phyloP scores from a whole-genome alignment of 768 basidiomycete genomes.

The Boletus barrowsii region DNA sequence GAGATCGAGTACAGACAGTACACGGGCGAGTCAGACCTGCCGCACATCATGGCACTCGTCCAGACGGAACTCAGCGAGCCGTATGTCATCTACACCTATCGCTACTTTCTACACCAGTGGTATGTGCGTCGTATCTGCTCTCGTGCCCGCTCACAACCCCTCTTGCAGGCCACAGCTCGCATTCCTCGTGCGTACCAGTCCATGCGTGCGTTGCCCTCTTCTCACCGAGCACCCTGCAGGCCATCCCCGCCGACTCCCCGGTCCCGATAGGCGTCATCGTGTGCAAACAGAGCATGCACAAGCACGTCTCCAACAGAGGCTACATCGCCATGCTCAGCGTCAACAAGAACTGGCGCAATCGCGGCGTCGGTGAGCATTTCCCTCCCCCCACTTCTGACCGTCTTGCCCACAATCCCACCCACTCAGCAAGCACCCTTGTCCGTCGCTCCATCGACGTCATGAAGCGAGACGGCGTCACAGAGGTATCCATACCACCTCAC shows the following conservation, averaged over 20 bases:
- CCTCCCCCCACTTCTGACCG: not conserved
- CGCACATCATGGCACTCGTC: slow-evolving; percentile 81
- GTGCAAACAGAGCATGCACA: slow-evolving; percentile 94
- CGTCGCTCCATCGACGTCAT: slow-evolving; percentile 80
- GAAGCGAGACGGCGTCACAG: slow-evolving; percentile 78
- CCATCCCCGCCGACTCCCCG: slow-evolving; percentile 30
- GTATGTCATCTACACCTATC: slow-evolving; percentile 94
- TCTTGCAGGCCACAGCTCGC: slow-evolving; percentile 79
- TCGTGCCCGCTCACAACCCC: not conserved
- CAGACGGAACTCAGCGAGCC: slow-evolving; percentile 94
- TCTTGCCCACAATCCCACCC: slow-evolving; percentile 2
- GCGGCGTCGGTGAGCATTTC: slow-evolving; percentile 75
- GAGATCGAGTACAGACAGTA: slow-evolving; percentile 66
- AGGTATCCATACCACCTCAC: slow-evolving; percentile 52
- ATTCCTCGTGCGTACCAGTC: slow-evolving; percentile 53
- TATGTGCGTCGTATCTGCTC: slow-evolving; percentile 37
- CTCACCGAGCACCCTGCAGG: slow-evolving; percentile 7
- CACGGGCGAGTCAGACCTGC: slow-evolving; percentile 71
- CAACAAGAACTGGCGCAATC: slow-evolving; percentile 76
- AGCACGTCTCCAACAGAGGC: slow-evolving; percentile 72
- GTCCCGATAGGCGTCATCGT: slow-evolving; percentile 88
- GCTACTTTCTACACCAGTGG: slow-evolving; percentile 97
- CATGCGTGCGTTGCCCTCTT: not conserved
- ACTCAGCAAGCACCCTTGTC: slow-evolving; percentile 78
- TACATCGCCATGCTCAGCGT: slow-evolving; percentile 99